Base-by-base conservation (phyloP, 2,329 filamentous ascomycete species). In the Tolypocladium tropicale region DNA sequence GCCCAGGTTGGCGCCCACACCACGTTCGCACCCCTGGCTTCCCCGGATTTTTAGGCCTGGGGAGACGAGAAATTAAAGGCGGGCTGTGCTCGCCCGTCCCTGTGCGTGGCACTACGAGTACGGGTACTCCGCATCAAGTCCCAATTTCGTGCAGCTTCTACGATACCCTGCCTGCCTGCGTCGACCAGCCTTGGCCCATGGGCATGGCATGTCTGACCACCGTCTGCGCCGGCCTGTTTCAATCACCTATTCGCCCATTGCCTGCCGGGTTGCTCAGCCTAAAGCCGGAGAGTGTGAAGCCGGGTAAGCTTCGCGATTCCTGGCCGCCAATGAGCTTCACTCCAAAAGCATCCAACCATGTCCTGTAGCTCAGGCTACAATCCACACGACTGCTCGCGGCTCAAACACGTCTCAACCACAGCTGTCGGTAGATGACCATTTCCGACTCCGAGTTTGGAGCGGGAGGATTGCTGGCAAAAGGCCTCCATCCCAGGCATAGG, bases 11-110 rank as follows among this genome's bases (percentile, higher is more conserved):
- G 65, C 53, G 64, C 63, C 64, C 66, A 63, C 64, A 65, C 67
- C 61, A 64, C 56, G 53, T 55, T 51, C 58, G 60, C 57, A 66
- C 64, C 67, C 67, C 65, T 67, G 67, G 49, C 61, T 69, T 68
- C 67, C 67, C 67, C 67, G 62, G 67, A 69, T 68, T 70, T n/a
- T 61, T 65, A 46, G 54, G 60, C 21, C 18, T 50, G 11, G 25
- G n/a, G 34, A 28, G 34, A 25, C 41, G 33, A 36, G 30, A 46
- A 41, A 50, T 30, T 23, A 37, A 33, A 48, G 23, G n/a, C 49
- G 30, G 28, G 34, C 49, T 34, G 18, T 52, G 50, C 50, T 37
- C 37, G 18, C 23, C 33, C 34, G n/a, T n/a, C n/a, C 23, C 34
- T 37, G 34, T 18, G 16, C 4, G 14, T 18, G 34, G 33, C 7